Base-by-base conservation (phyloP, 441 rosid species). In the Pelargonium cotyledonis region DNA sequence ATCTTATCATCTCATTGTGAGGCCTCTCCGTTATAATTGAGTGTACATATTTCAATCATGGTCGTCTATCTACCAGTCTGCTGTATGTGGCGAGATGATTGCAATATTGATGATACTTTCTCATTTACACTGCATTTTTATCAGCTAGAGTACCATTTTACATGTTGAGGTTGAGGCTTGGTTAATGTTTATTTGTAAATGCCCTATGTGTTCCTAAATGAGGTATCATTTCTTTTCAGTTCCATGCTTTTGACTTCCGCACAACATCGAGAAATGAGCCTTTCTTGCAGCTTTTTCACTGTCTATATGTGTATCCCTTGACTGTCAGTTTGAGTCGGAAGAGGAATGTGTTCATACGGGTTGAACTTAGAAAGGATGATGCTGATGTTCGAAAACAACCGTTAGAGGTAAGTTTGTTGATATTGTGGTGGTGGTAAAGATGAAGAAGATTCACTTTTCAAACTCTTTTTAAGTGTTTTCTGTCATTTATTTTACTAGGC, bases 211-310 rank as follows among this genome's bases (percentile, higher is more conserved):
- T 8, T 69, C 29, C 67, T 82, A 29, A 73, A 65, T 70, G 67
- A 47, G 61, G 44, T 78, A 15, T 83, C 5, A 60, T 78, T 75
- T 29, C 65, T 57, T 26, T 82, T 38, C 89, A 85, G 90, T 89
- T 89, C 78, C 91, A 91, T 84, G 97, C 97, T 69, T 95, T 95
- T 72, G 99, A 95, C 85, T 95, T 95, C 86, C 89, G 98, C 68
- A 88, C 96, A 58, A 89, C 94, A 58, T 80, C 88, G 81, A 84
- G 98, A 78, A 95, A 95, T 26, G 97, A 95, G 87, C 99, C 99
- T 64, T 95, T 95, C 86, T 82, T 86, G 85, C 98, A 95, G 77
- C 97, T 86, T 75, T 95, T 95, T 79, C 99, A 95, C 78, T 92
- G 86, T 80, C 89, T 92, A 15, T 95, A 89, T 77, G 90, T 89